phyloP scores from a whole-genome alignment of 768 basidiomycete species.

The Kwoniella newhampshirensis region DNA sequence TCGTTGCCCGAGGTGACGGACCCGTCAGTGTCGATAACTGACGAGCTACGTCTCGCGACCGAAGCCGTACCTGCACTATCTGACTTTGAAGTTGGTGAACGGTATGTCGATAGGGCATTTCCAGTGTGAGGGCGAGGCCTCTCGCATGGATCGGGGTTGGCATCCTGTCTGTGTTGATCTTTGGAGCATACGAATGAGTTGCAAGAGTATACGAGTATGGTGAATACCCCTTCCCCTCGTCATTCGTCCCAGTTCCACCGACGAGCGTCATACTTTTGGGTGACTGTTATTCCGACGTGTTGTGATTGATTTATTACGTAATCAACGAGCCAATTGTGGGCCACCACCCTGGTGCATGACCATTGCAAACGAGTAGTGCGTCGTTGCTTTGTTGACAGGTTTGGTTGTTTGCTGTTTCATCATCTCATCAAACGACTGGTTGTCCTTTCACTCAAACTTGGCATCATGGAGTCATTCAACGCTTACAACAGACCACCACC shows the following conservation, averaged over 20 bases:
- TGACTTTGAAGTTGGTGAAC: slow-evolving; percentile 16
- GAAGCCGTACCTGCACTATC: slow-evolving; percentile 17
- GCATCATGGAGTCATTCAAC: slow-evolving; percentile 14
- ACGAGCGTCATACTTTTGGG: too few species aligned
- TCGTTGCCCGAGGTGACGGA: neutral
- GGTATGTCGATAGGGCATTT: slow-evolving; percentile 14
- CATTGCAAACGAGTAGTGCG: too few species aligned
- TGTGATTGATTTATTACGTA: too few species aligned
- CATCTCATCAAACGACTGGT: too few species aligned
- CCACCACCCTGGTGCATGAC: too few species aligned
- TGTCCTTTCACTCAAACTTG: neutral
- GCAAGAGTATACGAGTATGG: too few species aligned
- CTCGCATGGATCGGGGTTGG: slow-evolving; percentile 4
- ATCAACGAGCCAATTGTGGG: too few species aligned
- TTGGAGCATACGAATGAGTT: neutral
- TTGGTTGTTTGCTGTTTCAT: slow-evolving; percentile 1
- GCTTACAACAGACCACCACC: slow-evolving; percentile 10
- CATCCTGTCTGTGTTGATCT: neutral
- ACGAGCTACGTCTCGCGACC: slow-evolving; percentile 12
- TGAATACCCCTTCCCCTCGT: too few species aligned
- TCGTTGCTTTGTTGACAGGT: neutral
- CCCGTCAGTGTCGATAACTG: slow-evolving; percentile 6
- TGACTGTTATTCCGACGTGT: too few species aligned
- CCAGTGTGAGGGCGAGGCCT: slow-evolving; percentile 7
- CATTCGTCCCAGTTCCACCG: too few species aligned